Base-by-base conservation (phyloP, 495 filamentous ascomycete genomes). In the Xeromyces bisporus region DNA sequence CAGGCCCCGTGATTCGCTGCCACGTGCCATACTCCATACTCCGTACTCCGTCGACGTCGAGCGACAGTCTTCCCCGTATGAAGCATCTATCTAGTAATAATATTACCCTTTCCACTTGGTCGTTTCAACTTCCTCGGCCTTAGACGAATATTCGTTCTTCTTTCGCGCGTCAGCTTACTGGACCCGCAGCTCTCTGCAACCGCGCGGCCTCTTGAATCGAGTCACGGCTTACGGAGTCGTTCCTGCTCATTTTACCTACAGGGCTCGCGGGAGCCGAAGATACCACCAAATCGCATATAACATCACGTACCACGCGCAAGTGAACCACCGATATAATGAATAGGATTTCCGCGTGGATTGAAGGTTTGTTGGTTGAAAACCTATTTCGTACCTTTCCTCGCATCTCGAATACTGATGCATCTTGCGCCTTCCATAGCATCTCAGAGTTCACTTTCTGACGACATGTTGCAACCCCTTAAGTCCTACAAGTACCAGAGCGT, bases 401-500 rank as follows among this genome's bases (percentile, higher is more conserved):
- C 23, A 15, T 26, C 7, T 29, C n/a, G 7, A 17, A 12, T 29
- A 36, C 48, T 53, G 29, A 55, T 36, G 13, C 23, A 0, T 28
- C 8, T 33, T 29, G 34, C 35, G 29, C 11, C 10, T 23, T 15
- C 7, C 23, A 38, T 35, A 56, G 64, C 60, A 54, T 62, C 60
- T 45, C 64, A 69, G 44, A 67, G 75, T 33, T 68, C 64, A 31
- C 61, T 82, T 13, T 75, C 75, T 6, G 75, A 81, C 30, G 72
- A 81, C 36, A 68, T 72, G 29, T 59, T 82, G 30, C 60, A 80
- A 15, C 85, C 92, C 49, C 74, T 97, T 39, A 89, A 87, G 54
- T 73, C 72, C 15, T 97, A 97, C 73, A 91, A 93, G 50, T 97
- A 97, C 55, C 85, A 80, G 43, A 77, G 76, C 47, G 86, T 97